Evolutionary conservation across 2,329 filamentous ascomycete genomes (phyloP).

Genomic region (Ophiocordyceps robertsii): DNA sequence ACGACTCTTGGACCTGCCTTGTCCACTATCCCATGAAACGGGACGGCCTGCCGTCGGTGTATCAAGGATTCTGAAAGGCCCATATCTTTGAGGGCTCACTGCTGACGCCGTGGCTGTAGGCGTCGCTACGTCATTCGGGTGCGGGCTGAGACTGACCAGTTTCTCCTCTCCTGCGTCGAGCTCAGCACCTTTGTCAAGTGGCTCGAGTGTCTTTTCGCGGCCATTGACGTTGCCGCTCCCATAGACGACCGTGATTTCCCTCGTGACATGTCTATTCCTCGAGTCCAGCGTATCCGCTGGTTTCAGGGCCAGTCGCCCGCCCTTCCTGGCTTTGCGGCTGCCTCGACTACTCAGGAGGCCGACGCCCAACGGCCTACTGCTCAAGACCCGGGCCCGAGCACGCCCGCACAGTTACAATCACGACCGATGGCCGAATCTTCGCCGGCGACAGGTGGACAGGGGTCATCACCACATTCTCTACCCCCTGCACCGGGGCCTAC

Average conservation of each 20-base stretch:
- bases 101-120: conserved; percentile 16
- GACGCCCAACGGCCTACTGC: not conserved
- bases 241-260: conserved; percentile 58
- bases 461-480: too few relatives aligned
- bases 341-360: not conserved
- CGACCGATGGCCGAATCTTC: not conserved
- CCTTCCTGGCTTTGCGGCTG: conserved; percentile 4
- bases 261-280: conserved; percentile 46
- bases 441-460: not conserved
- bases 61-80: too few relatives aligned
- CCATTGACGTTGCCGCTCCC: conserved; percentile 56
- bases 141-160: conserved; percentile 60
- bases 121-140: conserved; percentile 57
- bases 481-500: too few relatives aligned
- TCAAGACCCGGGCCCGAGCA: not conserved
- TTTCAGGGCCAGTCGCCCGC: conserved; percentile 25
- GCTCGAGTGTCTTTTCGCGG: conserved; percentile 57
- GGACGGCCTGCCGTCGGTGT: too few relatives aligned
- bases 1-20: too few relatives aligned
- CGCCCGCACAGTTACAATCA: not conserved
- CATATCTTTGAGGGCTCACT: not conserved
- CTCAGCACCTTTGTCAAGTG: conserved; percentile 54
- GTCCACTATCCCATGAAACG: not conserved
- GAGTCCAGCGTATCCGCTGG: conserved; percentile 40
- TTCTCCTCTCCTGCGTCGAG: conserved; percentile 53